These are phyloP conservation scores for Acacia concinna DNA, from an alignment of 331 rosid species.

Conservation along the genomic window DNA sequence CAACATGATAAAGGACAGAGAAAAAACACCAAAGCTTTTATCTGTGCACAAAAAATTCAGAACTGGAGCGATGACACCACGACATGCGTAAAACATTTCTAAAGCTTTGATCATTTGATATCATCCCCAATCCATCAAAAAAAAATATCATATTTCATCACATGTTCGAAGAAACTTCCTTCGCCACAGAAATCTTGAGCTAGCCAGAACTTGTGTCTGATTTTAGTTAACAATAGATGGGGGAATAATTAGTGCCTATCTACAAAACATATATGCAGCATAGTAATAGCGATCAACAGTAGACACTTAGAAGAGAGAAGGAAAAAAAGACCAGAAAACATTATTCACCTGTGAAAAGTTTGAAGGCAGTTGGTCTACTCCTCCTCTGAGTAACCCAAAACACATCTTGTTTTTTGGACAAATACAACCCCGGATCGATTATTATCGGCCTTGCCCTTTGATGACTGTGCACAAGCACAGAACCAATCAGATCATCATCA, in stretches of 20 bases:
- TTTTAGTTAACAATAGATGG: neutral
- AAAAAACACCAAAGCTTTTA: neutral
- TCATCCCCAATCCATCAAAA: neutral
- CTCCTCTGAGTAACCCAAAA: conserved; percentile 74
- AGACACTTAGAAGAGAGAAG: neutral
- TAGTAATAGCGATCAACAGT: neutral
- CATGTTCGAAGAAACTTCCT: conserved; percentile 16
- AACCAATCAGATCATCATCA: neutral
- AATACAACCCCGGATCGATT: conserved; percentile 77
- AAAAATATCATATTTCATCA: neutral
- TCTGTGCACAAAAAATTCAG: conserved; percentile 10
- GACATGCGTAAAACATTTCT: neutral
- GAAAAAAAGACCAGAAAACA: neutral
- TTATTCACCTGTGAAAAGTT: conserved; percentile 62
- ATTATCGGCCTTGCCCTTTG: conserved; percentile 72
- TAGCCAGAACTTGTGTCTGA: neutral
- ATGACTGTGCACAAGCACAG: conserved; percentile 35
- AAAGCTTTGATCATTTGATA: neutral
- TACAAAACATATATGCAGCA: neutral
- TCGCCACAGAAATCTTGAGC: neutral
- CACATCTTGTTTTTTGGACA: conserved; percentile 67
- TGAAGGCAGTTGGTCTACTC: conserved; percentile 78
- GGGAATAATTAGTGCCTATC: neutral
- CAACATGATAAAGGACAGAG: neutral
- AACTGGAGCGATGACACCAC: neutral